Conservation (phyloP, 257 asterid species). For the Solanum chmielewskii region DNA sequence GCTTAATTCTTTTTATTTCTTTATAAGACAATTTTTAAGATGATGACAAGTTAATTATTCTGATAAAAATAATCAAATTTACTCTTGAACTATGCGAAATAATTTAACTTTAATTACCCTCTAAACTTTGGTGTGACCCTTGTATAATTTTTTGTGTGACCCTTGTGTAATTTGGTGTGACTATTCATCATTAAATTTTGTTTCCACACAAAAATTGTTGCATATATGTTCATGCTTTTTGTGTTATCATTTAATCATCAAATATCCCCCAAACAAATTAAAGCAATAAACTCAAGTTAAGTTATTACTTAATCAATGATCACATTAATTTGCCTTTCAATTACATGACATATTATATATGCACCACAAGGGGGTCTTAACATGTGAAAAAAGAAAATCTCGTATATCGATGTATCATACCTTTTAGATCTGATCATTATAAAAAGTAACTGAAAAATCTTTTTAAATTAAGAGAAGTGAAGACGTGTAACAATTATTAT, state of each 20-base stretch:
- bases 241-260: background rate
- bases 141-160: background rate
- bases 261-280: background rate
- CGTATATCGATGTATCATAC: background rate
- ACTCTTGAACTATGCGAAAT: background rate
- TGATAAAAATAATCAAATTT: background rate
- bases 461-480: background rate
- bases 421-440: background rate
- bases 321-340: background rate
- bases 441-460: background rate
- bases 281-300: background rate
- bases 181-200: background rate
- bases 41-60: background rate
- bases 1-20: background rate
- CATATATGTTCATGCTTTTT: background rate
- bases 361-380: background rate
- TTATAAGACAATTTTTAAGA: background rate
- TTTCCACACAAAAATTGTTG: background rate
- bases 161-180: background rate
- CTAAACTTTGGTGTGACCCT: background rate
- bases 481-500: background rate
- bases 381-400: background rate
- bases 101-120: background rate
- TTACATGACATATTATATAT: background rate
- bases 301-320: background rate